A percentile compares a stretch with the other conserved stretches of the same genome.
phyloP scores from a whole-genome alignment of 345 rosid species.

The Populus deltoides region DNA sequence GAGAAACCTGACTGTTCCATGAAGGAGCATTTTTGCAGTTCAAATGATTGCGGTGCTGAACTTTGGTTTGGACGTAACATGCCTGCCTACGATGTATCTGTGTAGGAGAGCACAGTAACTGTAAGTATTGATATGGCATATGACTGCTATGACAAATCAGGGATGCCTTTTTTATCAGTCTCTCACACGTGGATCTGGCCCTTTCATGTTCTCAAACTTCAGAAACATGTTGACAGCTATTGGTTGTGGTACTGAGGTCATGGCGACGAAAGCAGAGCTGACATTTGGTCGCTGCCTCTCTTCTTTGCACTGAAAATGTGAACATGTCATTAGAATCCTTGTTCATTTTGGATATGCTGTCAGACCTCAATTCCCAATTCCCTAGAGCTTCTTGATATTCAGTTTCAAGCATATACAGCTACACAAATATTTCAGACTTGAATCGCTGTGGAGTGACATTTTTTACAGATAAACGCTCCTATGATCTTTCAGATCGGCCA shows the following conservation, averaged over 20 bases:
- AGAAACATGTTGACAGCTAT: conserved; percentile 26
- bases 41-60: neutral
- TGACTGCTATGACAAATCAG: conserved; percentile 9
- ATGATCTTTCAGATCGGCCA: neutral
- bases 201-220: conserved; percentile 12
- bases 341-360: conserved; percentile 30
- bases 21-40: neutral
- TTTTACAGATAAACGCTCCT: conserved; percentile 8
- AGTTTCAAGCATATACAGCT: neutral
- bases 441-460: conserved; percentile 18
- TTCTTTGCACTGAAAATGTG: conserved; percentile 6
- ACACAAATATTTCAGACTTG: neutral
- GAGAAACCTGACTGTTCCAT: neutral
- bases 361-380: conserved; percentile 15
- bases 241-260: conserved; percentile 18
- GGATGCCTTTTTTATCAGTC: neutral
- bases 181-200: neutral
- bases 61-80: neutral
- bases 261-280: neutral
- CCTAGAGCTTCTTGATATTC: conserved; percentile 1
- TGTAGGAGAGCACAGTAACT: conserved; percentile 10
- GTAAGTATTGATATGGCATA: neutral
- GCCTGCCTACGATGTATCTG: neutral
- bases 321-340: neutral
- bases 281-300: conserved; percentile 5